A percentile compares a stretch with the other conserved stretches of the same genome.
These are phyloP conservation scores for Alternaria angustiovoidea DNA, from an alignment of 2,329 filamentous ascomycete species.

Conservation along the genomic window DNA sequence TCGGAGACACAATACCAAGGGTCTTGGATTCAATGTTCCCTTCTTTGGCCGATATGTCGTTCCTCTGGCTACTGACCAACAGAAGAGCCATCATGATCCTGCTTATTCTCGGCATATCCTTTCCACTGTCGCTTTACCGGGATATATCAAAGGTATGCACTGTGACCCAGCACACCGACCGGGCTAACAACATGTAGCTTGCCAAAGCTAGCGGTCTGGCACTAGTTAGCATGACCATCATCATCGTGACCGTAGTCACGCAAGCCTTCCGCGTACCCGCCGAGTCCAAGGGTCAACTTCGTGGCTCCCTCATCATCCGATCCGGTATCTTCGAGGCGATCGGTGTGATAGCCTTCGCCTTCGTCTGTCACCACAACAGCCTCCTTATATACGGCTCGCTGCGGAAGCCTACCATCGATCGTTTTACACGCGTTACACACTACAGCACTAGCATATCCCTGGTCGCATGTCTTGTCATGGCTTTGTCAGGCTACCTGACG, in stretches of 20 bases:
- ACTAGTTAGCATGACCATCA: slow-evolving; percentile 90
- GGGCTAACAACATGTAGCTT: slow-evolving; percentile 65
- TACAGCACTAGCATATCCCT: slow-evolving; percentile 91
- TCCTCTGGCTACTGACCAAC: slow-evolving; percentile 83
- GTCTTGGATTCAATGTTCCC: slow-evolving; percentile 87
- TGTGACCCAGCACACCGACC: slow-evolving; percentile 16
- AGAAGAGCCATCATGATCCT: slow-evolving; percentile 86
- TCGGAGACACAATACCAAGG: slow-evolving; percentile 94
- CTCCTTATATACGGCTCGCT: slow-evolving; percentile 97
- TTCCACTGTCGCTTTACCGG: slow-evolving; percentile 89
- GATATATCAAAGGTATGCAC: slow-evolving; percentile 84
- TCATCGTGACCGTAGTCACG: slow-evolving; percentile 85
- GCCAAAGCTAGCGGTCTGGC: slow-evolving; percentile 95
- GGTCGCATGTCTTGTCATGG: slow-evolving; percentile 89
- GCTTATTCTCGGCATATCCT: slow-evolving; percentile 85
- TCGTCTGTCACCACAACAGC: slow-evolving; percentile 90
- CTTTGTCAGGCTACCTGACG: slow-evolving; percentile 85
- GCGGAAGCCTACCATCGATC: slow-evolving; percentile 91
- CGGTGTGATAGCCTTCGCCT: slow-evolving; percentile 93
- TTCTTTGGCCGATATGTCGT: slow-evolving; percentile 72
- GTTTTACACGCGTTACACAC: slow-evolving; percentile 92
- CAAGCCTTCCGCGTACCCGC: slow-evolving; percentile 79
- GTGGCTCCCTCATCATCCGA: slow-evolving; percentile 78
- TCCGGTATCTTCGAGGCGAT: slow-evolving; percentile 92
- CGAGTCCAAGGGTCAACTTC: slow-evolving; percentile 75